Evolutionary conservation across 345 rosid species (phyloP).

Genomic region (Firmiana major): DNA sequence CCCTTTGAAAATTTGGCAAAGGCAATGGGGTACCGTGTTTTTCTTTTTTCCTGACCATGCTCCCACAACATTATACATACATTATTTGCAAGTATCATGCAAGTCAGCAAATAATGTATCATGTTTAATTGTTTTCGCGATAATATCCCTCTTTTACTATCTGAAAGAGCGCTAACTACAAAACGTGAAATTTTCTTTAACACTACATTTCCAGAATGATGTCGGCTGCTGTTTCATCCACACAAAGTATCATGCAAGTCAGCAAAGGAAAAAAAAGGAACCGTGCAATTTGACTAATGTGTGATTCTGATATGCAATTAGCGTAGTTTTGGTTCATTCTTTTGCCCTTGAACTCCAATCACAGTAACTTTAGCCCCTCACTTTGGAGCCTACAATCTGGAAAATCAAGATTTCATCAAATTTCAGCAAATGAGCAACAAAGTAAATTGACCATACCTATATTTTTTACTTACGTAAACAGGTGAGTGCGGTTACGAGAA

Average conservation of each 20-base stretch:
- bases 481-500: constrained; percentile 62
- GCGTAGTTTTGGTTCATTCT: neutral
- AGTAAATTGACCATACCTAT: neutral
- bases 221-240: neutral
- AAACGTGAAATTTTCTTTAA: neutral
- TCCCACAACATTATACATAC: neutral
- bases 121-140: no score
- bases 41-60: neutral
- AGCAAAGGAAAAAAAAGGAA: neutral
- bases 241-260: neutral
- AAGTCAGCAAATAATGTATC: no score
- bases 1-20: neutral
- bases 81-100: no score
- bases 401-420: neutral
- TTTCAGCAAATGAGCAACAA: neutral
- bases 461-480: constrained; percentile 61
- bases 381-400: constrained; percentile 27
- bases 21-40: constrained; percentile 3
- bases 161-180: neutral
- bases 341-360: neutral
- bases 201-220: neutral
- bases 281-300: neutral
- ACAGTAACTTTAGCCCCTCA: neutral
- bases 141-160: neutral
- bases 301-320: no score